phyloP scores from a whole-genome alignment of 1,139 yeast species.

The Yamadazyma trypodendri region DNA sequence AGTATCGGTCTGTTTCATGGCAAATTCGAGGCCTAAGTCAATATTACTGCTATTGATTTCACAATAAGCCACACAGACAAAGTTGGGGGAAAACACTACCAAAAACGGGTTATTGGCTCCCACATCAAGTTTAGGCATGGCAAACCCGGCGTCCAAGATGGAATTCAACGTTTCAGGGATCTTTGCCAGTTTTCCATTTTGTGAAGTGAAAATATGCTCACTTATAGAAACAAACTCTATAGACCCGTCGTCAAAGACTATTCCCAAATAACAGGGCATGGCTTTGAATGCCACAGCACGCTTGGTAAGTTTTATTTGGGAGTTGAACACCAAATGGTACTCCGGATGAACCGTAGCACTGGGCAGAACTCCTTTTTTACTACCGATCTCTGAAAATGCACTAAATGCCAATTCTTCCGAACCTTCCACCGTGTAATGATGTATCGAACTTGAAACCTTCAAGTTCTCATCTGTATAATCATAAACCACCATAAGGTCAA shows the following conservation, averaged over 20 bases:
- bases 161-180: slow-evolving; percentile 11
- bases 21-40: slow-evolving; percentile 28
- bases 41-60: slow-evolving; percentile 17
- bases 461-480: slow-evolving; percentile 21
- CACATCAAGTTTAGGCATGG: slow-evolving; percentile 31
- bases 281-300: slow-evolving; percentile 1
- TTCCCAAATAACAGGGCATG: background rate
- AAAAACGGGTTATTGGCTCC: slow-evolving; percentile 29
- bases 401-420: slow-evolving; percentile 26
- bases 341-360: slow-evolving; percentile 7
- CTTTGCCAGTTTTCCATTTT: slow-evolving; percentile 20
- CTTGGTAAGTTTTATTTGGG: background rate
- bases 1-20: slow-evolving; percentile 21
- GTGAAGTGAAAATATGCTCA: background rate
- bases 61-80: slow-evolving; percentile 48
- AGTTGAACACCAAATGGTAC: slow-evolving; percentile 19
- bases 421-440: slow-evolving; percentile 36
- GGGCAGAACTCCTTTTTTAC: slow-evolving; percentile 20
- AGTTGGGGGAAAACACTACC: slow-evolving; percentile 54
- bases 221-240: background rate
- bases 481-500: slow-evolving; percentile 40
- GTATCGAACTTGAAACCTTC: slow-evolving; percentile 26
- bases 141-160: slow-evolving; percentile 59
- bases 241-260: slow-evolving; percentile 1
- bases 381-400: slow-evolving; percentile 34